phyloP scores from a whole-genome alignment of 495 filamentous ascomycete species.

The Elasticomyces elasticus region DNA sequence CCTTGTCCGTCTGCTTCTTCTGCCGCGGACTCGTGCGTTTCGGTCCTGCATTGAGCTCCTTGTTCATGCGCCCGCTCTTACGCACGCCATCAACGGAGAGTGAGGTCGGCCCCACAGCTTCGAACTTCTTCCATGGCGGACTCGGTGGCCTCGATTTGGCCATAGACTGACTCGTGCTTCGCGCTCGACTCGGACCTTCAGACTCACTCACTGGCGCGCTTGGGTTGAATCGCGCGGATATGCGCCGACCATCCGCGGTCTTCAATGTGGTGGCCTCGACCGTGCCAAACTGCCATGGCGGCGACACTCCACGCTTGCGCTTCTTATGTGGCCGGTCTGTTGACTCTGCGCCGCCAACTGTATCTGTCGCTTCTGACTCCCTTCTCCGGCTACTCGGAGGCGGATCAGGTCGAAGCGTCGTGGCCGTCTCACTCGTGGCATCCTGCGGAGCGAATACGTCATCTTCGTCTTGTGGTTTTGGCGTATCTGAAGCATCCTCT shows the following conservation, averaged over 20 bases:
- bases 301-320: constrained; percentile 53
- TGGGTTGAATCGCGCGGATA: constrained; percentile 16
- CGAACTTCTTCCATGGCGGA: constrained; percentile 88
- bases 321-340: constrained; percentile 53
- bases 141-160: constrained; percentile 45
- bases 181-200: constrained; percentile 1
- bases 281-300: constrained; percentile 21
- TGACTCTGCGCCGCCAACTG: neutral
- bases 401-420: constrained; percentile 13
- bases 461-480: neutral
- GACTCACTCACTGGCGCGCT: constrained; percentile 9
- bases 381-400: constrained; percentile 15
- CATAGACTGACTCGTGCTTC: constrained; percentile 7
- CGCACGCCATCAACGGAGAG: constrained; percentile 73
- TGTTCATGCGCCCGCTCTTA: constrained; percentile 76
- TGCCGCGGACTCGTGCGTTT: constrained; percentile 15
- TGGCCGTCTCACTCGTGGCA: constrained; percentile 2
- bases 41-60: constrained; percentile 7
- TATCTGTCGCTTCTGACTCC: constrained; percentile 13
- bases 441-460: neutral
- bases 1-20: constrained; percentile 10
- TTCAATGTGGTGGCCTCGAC: constrained; percentile 13
- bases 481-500: neutral
- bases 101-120: constrained; percentile 77
- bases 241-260: constrained; percentile 17